These are phyloP conservation scores for Russula sp. DNA, from an alignment of 768 basidiomycete species.

Conservation along the genomic window DNA sequence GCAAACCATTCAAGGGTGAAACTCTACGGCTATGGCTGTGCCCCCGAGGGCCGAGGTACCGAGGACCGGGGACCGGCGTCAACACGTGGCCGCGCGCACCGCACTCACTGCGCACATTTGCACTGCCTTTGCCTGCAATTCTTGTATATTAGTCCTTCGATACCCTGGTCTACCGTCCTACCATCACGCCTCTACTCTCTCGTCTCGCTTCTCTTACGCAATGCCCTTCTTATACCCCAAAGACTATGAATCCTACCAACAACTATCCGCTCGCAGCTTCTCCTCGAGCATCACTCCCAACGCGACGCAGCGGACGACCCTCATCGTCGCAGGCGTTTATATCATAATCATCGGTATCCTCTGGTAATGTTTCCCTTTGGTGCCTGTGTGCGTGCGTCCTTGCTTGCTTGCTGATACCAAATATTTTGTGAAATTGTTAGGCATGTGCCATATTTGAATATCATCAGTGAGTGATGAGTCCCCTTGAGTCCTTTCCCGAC, in stretches of 20 bases:
- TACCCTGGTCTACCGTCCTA: not conserved
- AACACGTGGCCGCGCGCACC: not conserved
- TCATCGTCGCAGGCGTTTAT: slow-evolving; percentile 76
- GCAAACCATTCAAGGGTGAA: not conserved
- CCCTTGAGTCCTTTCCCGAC: not conserved
- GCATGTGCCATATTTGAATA: slow-evolving; percentile 70
- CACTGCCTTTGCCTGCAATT: not conserved
- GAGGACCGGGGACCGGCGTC: not conserved
- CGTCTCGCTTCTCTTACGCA: not conserved
- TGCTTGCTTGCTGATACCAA: not conserved
- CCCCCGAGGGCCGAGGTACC: not conserved
- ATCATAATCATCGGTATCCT: slow-evolving; percentile 69
- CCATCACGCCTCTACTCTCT: not conserved
- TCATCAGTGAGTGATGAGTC: slow-evolving; percentile 53
- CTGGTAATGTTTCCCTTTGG: slow-evolving; percentile 40
- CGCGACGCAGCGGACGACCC: slow-evolving; percentile 62
- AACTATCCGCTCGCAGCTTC: slow-evolving; percentile 24
- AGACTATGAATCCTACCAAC: not conserved
- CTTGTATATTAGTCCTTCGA: not conserved
- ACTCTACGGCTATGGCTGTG: not conserved
- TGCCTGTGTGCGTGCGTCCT: too few species aligned
- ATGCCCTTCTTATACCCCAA: slow-evolving; percentile 17
- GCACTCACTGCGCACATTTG: not conserved
- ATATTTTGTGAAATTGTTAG: slow-evolving; percentile 31
- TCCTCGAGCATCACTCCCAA: slow-evolving; percentile 47